Evolutionary conservation across 2,329 filamentous ascomycete species (phyloP).

Genomic region (Scytalidium lignicola): DNA sequence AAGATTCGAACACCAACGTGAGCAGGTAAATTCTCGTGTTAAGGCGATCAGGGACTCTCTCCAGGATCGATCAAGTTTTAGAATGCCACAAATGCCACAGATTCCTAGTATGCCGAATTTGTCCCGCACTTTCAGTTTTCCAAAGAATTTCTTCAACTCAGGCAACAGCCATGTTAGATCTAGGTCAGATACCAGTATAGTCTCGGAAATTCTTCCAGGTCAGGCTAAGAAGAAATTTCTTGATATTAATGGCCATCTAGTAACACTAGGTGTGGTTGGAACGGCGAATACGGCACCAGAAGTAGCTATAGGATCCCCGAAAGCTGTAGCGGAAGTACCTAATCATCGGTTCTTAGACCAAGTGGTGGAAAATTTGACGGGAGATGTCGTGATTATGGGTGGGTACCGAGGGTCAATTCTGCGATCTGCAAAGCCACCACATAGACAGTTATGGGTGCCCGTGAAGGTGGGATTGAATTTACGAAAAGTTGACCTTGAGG

Average conservation of each 20-base stretch:
- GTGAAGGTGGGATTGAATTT: constrained; percentile 90
- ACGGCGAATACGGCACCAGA: constrained; percentile 13
- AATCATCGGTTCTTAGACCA: constrained; percentile 32
- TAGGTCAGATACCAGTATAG: constrained; percentile 21
- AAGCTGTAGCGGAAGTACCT: constrained; percentile 37
- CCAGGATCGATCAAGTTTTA: constrained; percentile 73
- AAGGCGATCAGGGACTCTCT: constrained; percentile 88
- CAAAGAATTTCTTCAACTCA: constrained; percentile 25
- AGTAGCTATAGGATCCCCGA: constrained; percentile 8
- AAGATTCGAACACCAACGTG: constrained; percentile 72
- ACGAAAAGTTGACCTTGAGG: constrained; percentile 84
- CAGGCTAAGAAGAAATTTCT: constrained; percentile 12
- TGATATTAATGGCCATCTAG: constrained; percentile 8
- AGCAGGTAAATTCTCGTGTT: constrained; percentile 81
- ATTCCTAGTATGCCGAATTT: constrained; percentile 36
- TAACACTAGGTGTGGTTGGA: constrained; percentile 14
- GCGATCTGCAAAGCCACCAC: constrained; percentile 72
- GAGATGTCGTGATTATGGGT: constrained; percentile 83
- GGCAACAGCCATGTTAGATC: constrained; percentile 16
- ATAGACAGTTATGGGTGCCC: constrained; percentile 89
- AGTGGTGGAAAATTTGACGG: constrained; percentile 65
- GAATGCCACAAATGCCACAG: constrained; percentile 58
- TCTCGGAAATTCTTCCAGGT: constrained; percentile 22
- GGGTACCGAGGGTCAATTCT: constrained; percentile 90
- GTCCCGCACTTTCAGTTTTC: constrained; percentile 37